These are phyloP conservation scores for Aspergillus diversus DNA, from an alignment of 495 filamentous ascomycete species.

Conservation along the genomic window DNA sequence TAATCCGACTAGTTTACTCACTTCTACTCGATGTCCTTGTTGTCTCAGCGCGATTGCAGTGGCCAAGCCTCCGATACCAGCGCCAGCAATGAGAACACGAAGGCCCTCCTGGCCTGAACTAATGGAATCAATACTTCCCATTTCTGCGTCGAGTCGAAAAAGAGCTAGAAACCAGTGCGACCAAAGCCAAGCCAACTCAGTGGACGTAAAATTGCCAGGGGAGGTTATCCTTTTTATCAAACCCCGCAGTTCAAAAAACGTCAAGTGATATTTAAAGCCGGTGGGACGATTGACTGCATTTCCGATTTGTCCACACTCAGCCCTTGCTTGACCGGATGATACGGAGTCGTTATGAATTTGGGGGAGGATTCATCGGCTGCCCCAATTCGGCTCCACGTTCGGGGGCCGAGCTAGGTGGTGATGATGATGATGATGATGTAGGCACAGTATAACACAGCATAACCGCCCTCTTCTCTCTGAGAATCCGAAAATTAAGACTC, in stretches of 20 bases:
- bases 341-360: not conserved
- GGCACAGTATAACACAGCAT: not conserved
- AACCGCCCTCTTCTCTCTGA: too few relatives aligned
- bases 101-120: conserved; percentile 24
- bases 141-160: not conserved
- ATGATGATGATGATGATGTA: not conserved
- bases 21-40: conserved; percentile 57
- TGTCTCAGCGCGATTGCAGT: conserved; percentile 57
- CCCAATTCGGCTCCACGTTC: conserved; percentile 42
- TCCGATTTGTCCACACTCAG: conserved; percentile 1
- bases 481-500: too few relatives aligned
- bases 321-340: not conserved
- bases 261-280: not conserved
- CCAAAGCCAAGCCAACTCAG: not conserved
- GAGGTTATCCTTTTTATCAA: not conserved
- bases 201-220: not conserved
- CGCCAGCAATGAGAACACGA: conserved; percentile 57
- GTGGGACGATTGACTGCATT: not conserved
- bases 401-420: conserved; percentile 13
- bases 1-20: conserved; percentile 22
- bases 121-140: conserved; percentile 12
- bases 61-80: conserved; percentile 58
- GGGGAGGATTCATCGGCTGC: conserved; percentile 13
- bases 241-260: not conserved
- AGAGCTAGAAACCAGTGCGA: not conserved